A percentile compares a stretch with the other conserved stretches of the same genome.
Conservation (phyloP, 2,329 filamentous ascomycete genomes). For the Gaeumannomyces sp. region DNA sequence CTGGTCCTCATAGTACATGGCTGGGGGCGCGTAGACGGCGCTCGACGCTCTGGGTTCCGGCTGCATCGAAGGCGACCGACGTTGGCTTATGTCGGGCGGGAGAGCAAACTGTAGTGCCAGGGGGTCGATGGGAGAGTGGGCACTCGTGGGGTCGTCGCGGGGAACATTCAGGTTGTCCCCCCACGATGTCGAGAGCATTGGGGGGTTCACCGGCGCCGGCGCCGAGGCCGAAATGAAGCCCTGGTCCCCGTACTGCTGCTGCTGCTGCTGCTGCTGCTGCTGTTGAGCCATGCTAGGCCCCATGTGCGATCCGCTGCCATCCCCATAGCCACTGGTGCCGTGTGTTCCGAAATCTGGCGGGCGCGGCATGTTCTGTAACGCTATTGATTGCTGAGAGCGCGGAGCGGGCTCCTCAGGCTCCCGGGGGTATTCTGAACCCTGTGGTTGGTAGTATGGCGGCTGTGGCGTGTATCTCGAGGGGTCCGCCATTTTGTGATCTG, state of each 20-base stretch:
- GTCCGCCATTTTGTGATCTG: slow-evolving; percentile 21
- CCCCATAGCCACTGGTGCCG: background rate
- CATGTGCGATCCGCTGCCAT: background rate
- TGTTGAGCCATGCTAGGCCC: background rate
- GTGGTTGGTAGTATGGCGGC: slow-evolving; percentile 18
- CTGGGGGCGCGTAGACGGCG: slow-evolving; percentile 23
- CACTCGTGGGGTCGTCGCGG: slow-evolving; percentile 29
- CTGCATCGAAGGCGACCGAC: slow-evolving; percentile 18
- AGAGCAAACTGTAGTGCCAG: slow-evolving; percentile 48
- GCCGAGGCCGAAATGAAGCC: slow-evolving; percentile 1
- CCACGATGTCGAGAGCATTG: slow-evolving; percentile 47
- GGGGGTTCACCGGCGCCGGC: slow-evolving; percentile 27
- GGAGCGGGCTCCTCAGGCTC: slow-evolving; percentile 34
- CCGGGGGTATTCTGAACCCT: slow-evolving; percentile 13
- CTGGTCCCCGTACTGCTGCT: background rate
- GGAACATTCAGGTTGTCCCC: slow-evolving; percentile 37
- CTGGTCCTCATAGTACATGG: slow-evolving; percentile 36
- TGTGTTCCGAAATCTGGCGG: slow-evolving; percentile 18
- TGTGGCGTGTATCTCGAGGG: slow-evolving; percentile 18
- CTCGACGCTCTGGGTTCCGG: slow-evolving; percentile 4
- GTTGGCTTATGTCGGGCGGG: slow-evolving; percentile 42
- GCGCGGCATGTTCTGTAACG: slow-evolving; percentile 55
- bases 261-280: slow-evolving; percentile 12
- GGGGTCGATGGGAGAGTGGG: slow-evolving; percentile 46
- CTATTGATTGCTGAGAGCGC: slow-evolving; percentile 56